Base-by-base conservation (phyloP, 805 yeast genomes). In the Candida silvicultrix region DNA sequence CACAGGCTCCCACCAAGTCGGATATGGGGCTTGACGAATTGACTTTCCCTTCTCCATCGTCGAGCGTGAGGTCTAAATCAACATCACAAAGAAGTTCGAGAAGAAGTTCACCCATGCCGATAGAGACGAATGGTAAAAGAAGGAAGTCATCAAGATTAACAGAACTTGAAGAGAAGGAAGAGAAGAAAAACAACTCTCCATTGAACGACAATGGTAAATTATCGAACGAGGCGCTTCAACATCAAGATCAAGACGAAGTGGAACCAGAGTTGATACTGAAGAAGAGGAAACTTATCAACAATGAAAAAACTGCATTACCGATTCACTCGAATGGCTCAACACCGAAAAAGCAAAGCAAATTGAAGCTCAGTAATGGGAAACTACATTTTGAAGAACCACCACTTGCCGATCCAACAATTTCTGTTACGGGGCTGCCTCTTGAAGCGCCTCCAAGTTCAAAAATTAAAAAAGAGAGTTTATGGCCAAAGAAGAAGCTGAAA, bases 351-450 rank as follows among this genome's bases (percentile, higher is more conserved):
- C 18, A 29, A 23, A 38, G 14, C n/a, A 31, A n/a, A 5, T 15
- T 31, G 18, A 15, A 31, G 6, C 6, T 31, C 18, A 15, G 4
- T 4, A 38, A 44, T 40, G 44, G 46, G 5, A 29, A 46, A 22
- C 22, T 48, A 5, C 43, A 47, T 11, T 63, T 61, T 28, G 60
- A 68, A 19, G 94, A 87, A 55, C 89, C 90, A 2, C 71, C 70
- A 16, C 60, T 72, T 31, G 74, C 78, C 1, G 74, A 70, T 34
- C 80, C 84, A 0, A 61, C 67, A 11, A 80, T 86, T 38, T 73
- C 75, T 11, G 78, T 79, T 35, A 83, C 92, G 0, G 96, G 97
- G 2, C 70, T 80, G 37, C 84, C 94, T 4, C 64, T 89, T 45
- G 87, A 80, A 51, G 71, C 77, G n/a, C 71, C 73, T 6, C 96